Conservation (phyloP, 2,329 filamentous ascomycete species). For the Apiospora malaysiana region DNA sequence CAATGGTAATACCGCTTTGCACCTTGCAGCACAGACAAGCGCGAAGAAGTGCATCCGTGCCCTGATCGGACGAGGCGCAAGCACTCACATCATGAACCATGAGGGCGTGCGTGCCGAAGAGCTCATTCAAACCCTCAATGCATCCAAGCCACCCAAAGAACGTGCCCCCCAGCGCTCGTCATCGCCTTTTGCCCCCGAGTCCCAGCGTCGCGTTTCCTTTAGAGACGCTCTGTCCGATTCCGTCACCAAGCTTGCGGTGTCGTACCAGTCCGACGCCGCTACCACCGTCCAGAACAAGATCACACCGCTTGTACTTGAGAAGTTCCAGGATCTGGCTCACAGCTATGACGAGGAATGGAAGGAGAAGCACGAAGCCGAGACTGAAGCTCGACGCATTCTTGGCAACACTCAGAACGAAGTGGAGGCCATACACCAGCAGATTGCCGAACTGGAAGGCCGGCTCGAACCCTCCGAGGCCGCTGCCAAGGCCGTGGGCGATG, state of each 20-base stretch:
- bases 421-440: conserved; percentile 62
- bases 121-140: conserved; percentile 78
- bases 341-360: conserved; percentile 77
- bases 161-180: conserved; percentile 77
- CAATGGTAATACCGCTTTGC: conserved; percentile 85
- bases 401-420: conserved; percentile 73
- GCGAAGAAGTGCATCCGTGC: conserved; percentile 88
- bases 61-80: conserved; percentile 78
- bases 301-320: conserved; percentile 71
- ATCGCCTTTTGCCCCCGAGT: conserved; percentile 70
- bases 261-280: conserved; percentile 68
- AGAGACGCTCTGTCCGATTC: conserved; percentile 54
- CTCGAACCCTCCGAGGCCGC: conserved; percentile 62
- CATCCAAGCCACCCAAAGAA: conserved; percentile 65
- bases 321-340: conserved; percentile 72
- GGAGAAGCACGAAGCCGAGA: conserved; percentile 74
- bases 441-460: conserved; percentile 60
- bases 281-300: conserved; percentile 74
- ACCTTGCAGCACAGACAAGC: conserved; percentile 78
- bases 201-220: conserved; percentile 60
- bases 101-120: conserved; percentile 85
- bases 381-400: conserved; percentile 70
- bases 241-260: conserved; percentile 46
- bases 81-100: conserved; percentile 81
- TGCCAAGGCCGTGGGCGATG: conserved; percentile 57